Evolutionary conservation across 805 yeast genomes (phyloP).

Genomic region (Candida endomychidarum): DNA sequence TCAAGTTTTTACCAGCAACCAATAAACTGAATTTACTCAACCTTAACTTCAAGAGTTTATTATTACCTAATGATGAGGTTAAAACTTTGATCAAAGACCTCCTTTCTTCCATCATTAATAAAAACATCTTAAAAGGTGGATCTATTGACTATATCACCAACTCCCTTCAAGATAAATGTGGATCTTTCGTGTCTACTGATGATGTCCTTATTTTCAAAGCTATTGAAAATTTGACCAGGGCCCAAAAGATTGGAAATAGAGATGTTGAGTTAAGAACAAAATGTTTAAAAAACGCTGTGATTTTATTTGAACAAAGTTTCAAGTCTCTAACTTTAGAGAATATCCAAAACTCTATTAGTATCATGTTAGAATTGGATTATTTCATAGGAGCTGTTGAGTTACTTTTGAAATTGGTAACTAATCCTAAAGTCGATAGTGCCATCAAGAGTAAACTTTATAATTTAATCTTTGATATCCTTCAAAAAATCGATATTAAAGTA

Average conservation of each 20-base stretch:
- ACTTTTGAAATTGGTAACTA: conserved; percentile 68
- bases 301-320: conserved; percentile 74
- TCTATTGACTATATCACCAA: conserved; percentile 88
- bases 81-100: conserved; percentile 77
- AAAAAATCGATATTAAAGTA: conserved; percentile 67
- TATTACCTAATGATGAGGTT: conserved; percentile 65
- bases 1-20: conserved; percentile 66
- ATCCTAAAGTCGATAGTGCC: conserved; percentile 43
- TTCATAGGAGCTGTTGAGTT: conserved; percentile 86
- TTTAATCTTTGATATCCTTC: conserved; percentile 71
- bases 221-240: conserved; percentile 84
- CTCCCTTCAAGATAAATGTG: conserved; percentile 87
- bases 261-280: conserved; percentile 68
- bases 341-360: conserved; percentile 74
- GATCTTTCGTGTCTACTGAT: conserved; percentile 89
- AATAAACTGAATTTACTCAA: conserved; percentile 66
- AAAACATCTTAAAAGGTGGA: conserved; percentile 86
- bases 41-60: conserved; percentile 70
- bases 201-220: conserved; percentile 95
- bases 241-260: conserved; percentile 68
- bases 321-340: conserved; percentile 76
- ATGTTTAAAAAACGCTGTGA: conserved; percentile 72
- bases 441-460: conserved; percentile 54
- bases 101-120: conserved; percentile 83
- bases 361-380: conserved; percentile 74